Base-by-base conservation (phyloP, 306 rosid species). In the Vigna unguiculata region DNA sequence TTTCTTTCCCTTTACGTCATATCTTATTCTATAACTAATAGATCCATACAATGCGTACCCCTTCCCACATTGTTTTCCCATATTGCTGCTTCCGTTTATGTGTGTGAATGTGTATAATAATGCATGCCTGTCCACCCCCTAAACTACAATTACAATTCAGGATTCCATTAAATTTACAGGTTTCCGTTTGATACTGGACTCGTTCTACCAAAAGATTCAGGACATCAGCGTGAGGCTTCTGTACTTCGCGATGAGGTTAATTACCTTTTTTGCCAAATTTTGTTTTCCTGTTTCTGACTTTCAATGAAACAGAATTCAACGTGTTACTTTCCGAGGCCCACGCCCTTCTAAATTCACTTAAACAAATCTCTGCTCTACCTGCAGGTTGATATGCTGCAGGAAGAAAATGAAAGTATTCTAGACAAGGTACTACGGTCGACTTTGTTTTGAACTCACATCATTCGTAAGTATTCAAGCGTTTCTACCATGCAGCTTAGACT, bases 371-470 rank as follows among this genome's bases (percentile, higher is more conserved):
- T 63, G 10, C 75, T 76, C 38, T 59, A n/a, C 48, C 17, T 89
- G 86, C 91, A 94, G 97, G 91, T 91, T 64, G 97, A 94, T 67
- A 84, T 94, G 87, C 81, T 87, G 66, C 93, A 90, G 85, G 98
- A 94, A 84, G 97, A 94, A 85, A 90, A 94, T 69, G 91, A 81
- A 71, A 87, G 54, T 85, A 66, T 85, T 80, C 82, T 86, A 68
- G 95, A 85, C 72, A 90, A 94, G 94, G 98, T 94, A 83, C 78
- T 62, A 25, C 43, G 2, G 25, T 64, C 59, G 48, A 78, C 51
- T 61, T 60, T 38, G n/a, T 61, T 60, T 69, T 72, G 48, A 62
- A 69, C 55, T 48, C 62, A n/a, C 40, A 48, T 41, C 71, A 60
- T 38, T 69, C 71, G 41, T 71, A 58, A 47, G 47, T 83, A 46